Conservation (phyloP, 2,329 filamentous ascomycete species). For the Hypoxylon sp. region DNA sequence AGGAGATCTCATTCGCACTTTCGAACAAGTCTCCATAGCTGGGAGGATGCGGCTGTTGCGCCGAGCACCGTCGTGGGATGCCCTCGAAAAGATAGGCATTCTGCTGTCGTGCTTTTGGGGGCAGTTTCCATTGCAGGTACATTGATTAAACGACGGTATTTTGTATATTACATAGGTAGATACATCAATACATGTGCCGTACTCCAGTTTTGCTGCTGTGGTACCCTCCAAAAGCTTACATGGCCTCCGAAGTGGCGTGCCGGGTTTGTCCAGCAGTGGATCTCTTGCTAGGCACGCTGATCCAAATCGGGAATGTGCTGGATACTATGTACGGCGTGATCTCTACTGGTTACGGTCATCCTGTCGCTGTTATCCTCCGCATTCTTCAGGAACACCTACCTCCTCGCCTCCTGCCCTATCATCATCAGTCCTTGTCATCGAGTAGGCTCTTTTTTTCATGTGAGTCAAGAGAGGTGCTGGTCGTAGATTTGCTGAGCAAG, state of each 20-base stretch:
- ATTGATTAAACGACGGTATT: too few species aligned
- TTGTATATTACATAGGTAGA: too few species aligned
- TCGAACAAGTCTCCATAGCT: constrained; percentile 14
- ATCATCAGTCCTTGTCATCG: background rate
- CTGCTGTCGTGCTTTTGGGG: constrained; percentile 9
- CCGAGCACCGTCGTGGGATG: constrained; percentile 33
- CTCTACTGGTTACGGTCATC: constrained; percentile 20
- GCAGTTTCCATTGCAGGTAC: too few species aligned
- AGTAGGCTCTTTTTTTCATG: background rate
- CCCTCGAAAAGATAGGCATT: background rate
- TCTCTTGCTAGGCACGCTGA: constrained; percentile 44
- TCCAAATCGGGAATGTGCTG: constrained; percentile 48
- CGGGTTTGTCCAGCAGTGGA: constrained; percentile 41
- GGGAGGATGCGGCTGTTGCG: constrained; percentile 41
- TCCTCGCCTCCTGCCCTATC: background rate
- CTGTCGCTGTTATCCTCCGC: constrained; percentile 35
- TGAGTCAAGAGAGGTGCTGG: constrained; percentile 3
- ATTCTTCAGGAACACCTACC: constrained; percentile 35
- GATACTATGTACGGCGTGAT: constrained; percentile 41
- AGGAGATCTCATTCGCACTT: constrained; percentile 11
- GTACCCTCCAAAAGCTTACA: constrained; percentile 42
- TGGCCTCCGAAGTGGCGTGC: constrained; percentile 42
- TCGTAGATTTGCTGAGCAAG: constrained; percentile 19
- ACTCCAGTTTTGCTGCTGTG: constrained; percentile 38
- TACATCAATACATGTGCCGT: constrained; percentile 11